Conservation (phyloP, 2,329 filamentous ascomycete genomes). For the Penicillium sp. region DNA sequence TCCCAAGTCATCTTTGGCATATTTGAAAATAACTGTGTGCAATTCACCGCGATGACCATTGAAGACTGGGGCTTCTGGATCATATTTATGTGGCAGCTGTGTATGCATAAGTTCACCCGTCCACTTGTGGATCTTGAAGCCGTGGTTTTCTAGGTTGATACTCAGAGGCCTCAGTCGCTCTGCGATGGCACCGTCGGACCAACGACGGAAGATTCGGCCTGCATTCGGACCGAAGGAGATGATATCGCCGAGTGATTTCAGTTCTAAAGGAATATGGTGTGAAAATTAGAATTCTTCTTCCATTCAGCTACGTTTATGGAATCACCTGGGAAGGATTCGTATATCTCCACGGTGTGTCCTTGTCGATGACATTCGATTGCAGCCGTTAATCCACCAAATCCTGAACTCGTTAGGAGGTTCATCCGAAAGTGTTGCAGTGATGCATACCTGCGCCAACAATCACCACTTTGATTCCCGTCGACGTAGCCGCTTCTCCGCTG, state of each 20-base stretch:
- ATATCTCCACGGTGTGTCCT: slow-evolving; percentile 60
- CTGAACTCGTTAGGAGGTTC: slow-evolving; percentile 27
- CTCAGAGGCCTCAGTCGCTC: slow-evolving; percentile 51
- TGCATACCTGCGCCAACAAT: slow-evolving; percentile 45
- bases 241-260: slow-evolving; percentile 63
- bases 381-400: slow-evolving; percentile 62
- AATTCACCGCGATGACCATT: slow-evolving; percentile 64
- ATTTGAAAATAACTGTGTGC: slow-evolving; percentile 60
- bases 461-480: slow-evolving; percentile 55
- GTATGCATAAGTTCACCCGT: slow-evolving; percentile 62
- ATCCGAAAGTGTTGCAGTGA: not conserved
- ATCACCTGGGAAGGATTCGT: slow-evolving; percentile 54
- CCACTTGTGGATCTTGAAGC: slow-evolving; percentile 64
- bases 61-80: slow-evolving; percentile 55
- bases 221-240: slow-evolving; percentile 63
- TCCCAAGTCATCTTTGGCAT: slow-evolving; percentile 55
- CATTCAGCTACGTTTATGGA: slow-evolving; percentile 2
- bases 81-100: slow-evolving; percentile 48
- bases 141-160: slow-evolving; percentile 55
- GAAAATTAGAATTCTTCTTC: not conserved
- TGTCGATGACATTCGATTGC: slow-evolving; percentile 64
- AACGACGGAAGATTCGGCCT: slow-evolving; percentile 62
- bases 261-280: slow-evolving; percentile 34
- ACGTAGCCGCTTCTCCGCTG: slow-evolving; percentile 21
- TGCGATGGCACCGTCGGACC: slow-evolving; percentile 53